Evolutionary conservation across 2,329 filamentous ascomycete species (phyloP), one percentile per base, ranked within the genome.

Genomic region (Cylindrodendrum hubeiense): DNA sequence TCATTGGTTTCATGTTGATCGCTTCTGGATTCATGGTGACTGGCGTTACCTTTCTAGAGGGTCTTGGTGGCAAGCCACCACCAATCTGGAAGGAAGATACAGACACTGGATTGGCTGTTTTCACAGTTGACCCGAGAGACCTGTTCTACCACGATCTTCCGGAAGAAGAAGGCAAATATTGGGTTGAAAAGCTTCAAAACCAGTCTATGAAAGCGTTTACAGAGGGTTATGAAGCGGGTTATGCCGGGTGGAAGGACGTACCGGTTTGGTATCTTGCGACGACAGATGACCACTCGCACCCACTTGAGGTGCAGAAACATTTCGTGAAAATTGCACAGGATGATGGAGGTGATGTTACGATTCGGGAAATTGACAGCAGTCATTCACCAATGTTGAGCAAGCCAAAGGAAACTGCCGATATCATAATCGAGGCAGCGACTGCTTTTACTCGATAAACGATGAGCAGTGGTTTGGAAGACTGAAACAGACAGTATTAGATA

Each of bases 81-180:
- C 83, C 84, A 1, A 60, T 65, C 1, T 86, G 82, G 81, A 71
- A 73, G 0, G 70, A 77, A 1, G 79, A 85, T 51, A 69, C 66
- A 1, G 75, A 77, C 21, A 83, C 77, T 0, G 84, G 84, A 4
- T 81, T 78, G 44, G 81, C 81, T 1, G 79, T 79, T 1, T 58
- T 87, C 5, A 71, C 77, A 17, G 76, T 76, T 3, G 68, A 80
- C 19, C 73, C 82, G 0, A 67, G 78, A 7, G 74, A 84, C 6
- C 66, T 86, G 2, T 83, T 87, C 61, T 87, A 87, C 62, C 83
- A 86, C 64, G 85, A 87, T 70, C 63, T 87, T 0, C 77, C 83
- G 0, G 70, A 66, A 0, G 78, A 81, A 1, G 84, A 87, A 55
- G 82, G 75, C 0, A 74, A 80, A 4, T 74, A 75, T 43, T 85